Evolutionary conservation across 176 grass and related monocot species (phyloP), one percentile per base, ranked within the genome.

Genomic region (Tuctoria greenei): DNA sequence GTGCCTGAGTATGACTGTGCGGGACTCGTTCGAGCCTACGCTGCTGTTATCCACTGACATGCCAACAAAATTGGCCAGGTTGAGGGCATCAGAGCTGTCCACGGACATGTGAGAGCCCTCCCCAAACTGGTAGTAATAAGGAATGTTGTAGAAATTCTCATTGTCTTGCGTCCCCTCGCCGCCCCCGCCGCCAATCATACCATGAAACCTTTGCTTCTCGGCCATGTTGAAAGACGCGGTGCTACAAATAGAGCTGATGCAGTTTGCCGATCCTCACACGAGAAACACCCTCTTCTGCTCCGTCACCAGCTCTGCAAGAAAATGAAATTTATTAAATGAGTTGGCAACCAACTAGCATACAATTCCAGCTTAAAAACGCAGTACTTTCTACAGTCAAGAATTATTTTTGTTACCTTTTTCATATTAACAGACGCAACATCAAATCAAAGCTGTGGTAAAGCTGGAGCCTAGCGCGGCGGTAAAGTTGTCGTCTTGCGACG

Each of bases 31-130:
- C 0, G 95, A 99, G 14, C 91, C 89, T 23, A 95, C 88, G 1
- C 95, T 99, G 67, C 90, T 93, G 72, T 89, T 88, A 57, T 94
- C 91, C 78, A 90, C 81, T 23, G 93, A 97, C 88, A 97, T 89
- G 50, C 90, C 91, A 21, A 93, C 71, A 13, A 89, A 99, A 44
- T 79, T 91, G 47, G 86, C 82, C 59, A 92, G 79, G 61, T 90
- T 93, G 69, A 95, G 49, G 65, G 87, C 89, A n/a, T 92, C 88
- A 1, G 80, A 4, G 4, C 85, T 87, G 46, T 93, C 91, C n/a
- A 95, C 77, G 24, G 91, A 99, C 95, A 99, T 95, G 64, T 92
- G 90, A 35, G 95, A 99, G 43, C 87, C 91, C 76, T 90, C 95
- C 4, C 73, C 91, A 39, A 99, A 77, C 72, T 92, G 92, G 8